phyloP scores from a whole-genome alignment of 345 rosid genomes.

The Punica granatum region DNA sequence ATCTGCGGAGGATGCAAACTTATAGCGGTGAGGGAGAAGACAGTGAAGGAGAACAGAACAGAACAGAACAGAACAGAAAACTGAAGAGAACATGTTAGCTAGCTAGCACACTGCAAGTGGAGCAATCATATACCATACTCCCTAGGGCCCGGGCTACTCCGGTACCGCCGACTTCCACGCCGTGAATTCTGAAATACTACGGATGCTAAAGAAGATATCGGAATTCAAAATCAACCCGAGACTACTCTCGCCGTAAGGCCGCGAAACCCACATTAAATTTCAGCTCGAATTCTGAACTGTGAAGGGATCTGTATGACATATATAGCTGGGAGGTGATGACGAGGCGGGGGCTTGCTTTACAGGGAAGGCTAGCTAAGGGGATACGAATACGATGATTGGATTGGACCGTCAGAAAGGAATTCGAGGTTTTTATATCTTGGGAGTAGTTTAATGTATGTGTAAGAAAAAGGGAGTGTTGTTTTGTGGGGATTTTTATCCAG shows the following conservation, averaged over 20 bases:
- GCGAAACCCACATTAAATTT: no score
- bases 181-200: background rate
- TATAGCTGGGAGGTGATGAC: background rate
- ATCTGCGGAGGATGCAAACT: background rate
- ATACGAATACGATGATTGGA: slow-evolving; percentile 1
- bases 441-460: background rate
- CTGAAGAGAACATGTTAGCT: background rate
- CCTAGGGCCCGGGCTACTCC: background rate
- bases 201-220: background rate
- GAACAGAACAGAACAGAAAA: no score
- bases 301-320: background rate
- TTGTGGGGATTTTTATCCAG: background rate
- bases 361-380: slow-evolving; percentile 2
- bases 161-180: background rate
- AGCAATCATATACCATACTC: background rate
- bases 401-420: background rate
- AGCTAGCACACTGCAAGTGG: background rate
- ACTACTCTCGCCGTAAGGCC: no score
- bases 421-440: background rate
- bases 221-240: no score
- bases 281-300: background rate
- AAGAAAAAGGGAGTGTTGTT: background rate
- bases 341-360: slow-evolving; percentile 7
- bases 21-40: background rate
- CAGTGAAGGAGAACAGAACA: slow-evolving; percentile 2